A percentile compares a stretch with the other conserved stretches of the same genome.
Conservation (phyloP, 169 alveolate species). For the Plasmodium falciparum region DNA sequence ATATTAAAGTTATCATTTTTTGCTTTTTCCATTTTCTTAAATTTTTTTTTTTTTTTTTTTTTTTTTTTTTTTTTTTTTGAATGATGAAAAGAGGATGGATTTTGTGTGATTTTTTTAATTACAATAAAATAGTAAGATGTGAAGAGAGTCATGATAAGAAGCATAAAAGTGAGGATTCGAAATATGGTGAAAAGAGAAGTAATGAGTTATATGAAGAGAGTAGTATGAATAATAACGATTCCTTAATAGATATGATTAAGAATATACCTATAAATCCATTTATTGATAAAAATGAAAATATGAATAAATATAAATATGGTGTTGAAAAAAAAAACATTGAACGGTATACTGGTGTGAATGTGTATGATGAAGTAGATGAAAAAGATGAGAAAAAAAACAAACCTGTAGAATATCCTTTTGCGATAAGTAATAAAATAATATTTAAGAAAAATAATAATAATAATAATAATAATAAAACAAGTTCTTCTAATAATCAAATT, state of each 20-base stretch:
- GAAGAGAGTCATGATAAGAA: constrained; percentile 5
- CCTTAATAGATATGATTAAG: constrained; percentile 43
- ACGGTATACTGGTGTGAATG: constrained; percentile 60
- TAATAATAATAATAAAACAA: constrained; percentile 37
- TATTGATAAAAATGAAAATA: constrained; percentile 73
- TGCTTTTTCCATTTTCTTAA: no score
- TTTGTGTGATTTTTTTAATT: neutral
- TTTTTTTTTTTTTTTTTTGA: no score
- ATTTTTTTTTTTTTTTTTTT: no score
- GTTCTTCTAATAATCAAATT: constrained; percentile 33
- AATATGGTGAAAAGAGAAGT: neutral
- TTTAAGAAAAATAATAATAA: constrained; percentile 62
- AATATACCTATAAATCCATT: constrained; percentile 72
- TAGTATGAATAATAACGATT: constrained; percentile 21
- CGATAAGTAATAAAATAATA: constrained; percentile 27
- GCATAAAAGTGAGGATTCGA: no score
- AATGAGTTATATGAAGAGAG: constrained; percentile 10
- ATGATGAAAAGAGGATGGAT: constrained; percentile 39
- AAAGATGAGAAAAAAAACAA: constrained; percentile 36
- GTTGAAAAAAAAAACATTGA: constrained; percentile 52
- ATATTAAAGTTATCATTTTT: no score
- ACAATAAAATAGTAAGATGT: constrained; percentile 2
- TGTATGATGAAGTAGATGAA: constrained; percentile 41
- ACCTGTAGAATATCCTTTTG: constrained; percentile 44
- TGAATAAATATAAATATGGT: constrained; percentile 53